Evolutionary conservation across 2,329 filamentous ascomycete genomes (phyloP).

Genomic region (Aureobasidium sp.): DNA sequence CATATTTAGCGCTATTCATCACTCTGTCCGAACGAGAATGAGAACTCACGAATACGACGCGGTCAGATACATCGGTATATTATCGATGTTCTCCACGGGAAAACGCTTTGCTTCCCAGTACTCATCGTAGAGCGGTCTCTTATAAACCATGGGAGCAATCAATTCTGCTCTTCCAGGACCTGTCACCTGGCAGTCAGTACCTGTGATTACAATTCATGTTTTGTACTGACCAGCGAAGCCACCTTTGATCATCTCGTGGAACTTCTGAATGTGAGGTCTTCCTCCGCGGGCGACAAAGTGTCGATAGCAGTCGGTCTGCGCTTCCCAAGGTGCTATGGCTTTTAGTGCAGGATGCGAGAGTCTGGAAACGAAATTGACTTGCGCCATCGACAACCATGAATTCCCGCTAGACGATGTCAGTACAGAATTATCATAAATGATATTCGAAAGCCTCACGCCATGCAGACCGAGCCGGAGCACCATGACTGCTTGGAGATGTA

Average conservation of each 20-base stretch:
- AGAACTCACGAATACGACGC: constrained; percentile 13
- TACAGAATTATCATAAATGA: too few relatives aligned
- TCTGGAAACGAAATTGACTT: not conserved
- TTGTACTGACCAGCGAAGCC: not conserved
- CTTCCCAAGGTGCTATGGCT: not conserved
- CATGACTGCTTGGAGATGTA: too few relatives aligned
- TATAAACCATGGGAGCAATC: not conserved
- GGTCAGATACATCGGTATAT: constrained; percentile 16
- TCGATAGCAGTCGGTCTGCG: not conserved
- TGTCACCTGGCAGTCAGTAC: not conserved
- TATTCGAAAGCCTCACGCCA: too few relatives aligned
- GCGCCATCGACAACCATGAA: not conserved
- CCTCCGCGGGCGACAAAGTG: not conserved
- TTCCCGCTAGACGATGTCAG: not conserved
- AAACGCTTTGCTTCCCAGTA: not conserved
- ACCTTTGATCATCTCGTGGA: not conserved
- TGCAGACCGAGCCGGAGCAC: too few relatives aligned
- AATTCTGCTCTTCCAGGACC: not conserved
- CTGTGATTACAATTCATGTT: not conserved
- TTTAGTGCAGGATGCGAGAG: not conserved
- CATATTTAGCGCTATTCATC: not conserved
- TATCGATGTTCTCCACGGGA: constrained; percentile 9
- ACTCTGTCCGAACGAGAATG: too few relatives aligned
- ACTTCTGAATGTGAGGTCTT: not conserved
- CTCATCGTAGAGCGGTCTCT: not conserved